Evolutionary conservation across 257 asterid genomes (phyloP).

Genomic region (Gardenia jasminoides): DNA sequence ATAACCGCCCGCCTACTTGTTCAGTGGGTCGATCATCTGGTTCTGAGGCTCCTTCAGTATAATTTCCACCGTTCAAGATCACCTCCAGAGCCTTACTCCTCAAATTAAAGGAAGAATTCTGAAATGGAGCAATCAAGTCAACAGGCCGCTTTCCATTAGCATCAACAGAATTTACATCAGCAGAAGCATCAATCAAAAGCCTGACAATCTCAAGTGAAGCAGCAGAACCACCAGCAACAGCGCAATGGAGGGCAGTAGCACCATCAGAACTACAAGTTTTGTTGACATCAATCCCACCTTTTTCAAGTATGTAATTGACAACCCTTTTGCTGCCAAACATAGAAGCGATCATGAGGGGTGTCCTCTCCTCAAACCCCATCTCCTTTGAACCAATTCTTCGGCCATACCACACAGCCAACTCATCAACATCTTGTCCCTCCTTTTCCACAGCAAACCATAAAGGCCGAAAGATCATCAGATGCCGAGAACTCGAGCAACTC

Average conservation of each 20-base stretch:
- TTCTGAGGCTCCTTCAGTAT: constrained; percentile 1
- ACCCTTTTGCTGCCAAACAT: constrained; percentile 40
- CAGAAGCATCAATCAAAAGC: constrained; percentile 40
- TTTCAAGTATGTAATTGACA: constrained; percentile 32
- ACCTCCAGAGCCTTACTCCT: constrained; percentile 28
- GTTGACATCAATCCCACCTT: constrained; percentile 34
- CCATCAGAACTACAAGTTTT: constrained; percentile 38
- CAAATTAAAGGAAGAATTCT: constrained; percentile 15
- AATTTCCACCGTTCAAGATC: constrained; percentile 19
- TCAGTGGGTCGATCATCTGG: constrained; percentile 18
- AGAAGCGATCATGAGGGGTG: constrained; percentile 44
- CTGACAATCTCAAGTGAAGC: constrained; percentile 29
- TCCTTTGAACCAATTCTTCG: constrained; percentile 35
- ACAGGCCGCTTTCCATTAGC: constrained; percentile 34
- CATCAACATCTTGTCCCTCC: constrained; percentile 28
- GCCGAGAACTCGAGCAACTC: constrained; percentile 40
- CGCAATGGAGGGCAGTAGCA: constrained; percentile 46
- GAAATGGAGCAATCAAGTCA: constrained; percentile 24
- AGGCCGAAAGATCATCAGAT: constrained; percentile 35
- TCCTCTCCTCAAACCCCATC: constrained; percentile 44
- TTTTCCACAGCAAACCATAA: constrained; percentile 35
- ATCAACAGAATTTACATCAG: constrained; percentile 33
- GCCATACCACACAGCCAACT: constrained; percentile 38
- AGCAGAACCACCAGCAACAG: constrained; percentile 33
- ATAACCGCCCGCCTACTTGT: constrained; percentile 16